Conservation (phyloP, 768 basidiomycete species). For the Tulasnella sp. region DNA sequence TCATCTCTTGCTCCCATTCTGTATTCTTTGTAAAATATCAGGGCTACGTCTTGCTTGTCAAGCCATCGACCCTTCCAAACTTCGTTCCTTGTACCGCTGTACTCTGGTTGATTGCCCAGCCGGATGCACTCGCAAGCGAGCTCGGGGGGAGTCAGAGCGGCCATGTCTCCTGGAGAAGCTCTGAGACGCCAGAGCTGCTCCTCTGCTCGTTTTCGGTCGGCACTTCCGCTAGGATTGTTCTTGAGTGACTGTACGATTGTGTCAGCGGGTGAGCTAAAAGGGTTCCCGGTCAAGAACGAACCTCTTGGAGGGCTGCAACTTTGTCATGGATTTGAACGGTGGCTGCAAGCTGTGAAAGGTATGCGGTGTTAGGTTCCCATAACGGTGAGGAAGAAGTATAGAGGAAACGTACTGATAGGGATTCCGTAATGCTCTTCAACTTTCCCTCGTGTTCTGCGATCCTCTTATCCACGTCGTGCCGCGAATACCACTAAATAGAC, state of each 20-base stretch:
- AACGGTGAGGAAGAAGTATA: neutral
- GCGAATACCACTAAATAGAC: neutral
- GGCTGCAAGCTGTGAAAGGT: neutral
- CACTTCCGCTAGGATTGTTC: neutral
- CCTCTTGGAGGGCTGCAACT: neutral
- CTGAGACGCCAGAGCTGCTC: neutral
- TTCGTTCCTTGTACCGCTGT: neutral
- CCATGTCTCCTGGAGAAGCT: neutral
- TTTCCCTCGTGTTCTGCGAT: neutral
- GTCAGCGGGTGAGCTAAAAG: neutral
- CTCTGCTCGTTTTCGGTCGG: neutral
- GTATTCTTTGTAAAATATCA: neutral
- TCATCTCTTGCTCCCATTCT: neutral
- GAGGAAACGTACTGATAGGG: neutral
- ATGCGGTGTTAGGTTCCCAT: neutral
- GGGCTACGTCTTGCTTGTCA: neutral
- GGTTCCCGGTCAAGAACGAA: neutral
- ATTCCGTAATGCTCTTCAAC: neutral
- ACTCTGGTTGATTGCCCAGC: neutral
- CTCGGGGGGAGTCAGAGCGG: neutral
- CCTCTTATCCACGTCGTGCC: neutral
- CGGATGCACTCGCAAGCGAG: neutral
- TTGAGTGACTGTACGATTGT: neutral
- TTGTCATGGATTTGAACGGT: neutral
- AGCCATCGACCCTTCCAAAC: constrained; percentile 14